Percentiles rank a stretch among this genome's conserved stretches.
Conservation (phyloP, 192 early-diverging fungal species). For the Linnemannia schmuckeri region DNA sequence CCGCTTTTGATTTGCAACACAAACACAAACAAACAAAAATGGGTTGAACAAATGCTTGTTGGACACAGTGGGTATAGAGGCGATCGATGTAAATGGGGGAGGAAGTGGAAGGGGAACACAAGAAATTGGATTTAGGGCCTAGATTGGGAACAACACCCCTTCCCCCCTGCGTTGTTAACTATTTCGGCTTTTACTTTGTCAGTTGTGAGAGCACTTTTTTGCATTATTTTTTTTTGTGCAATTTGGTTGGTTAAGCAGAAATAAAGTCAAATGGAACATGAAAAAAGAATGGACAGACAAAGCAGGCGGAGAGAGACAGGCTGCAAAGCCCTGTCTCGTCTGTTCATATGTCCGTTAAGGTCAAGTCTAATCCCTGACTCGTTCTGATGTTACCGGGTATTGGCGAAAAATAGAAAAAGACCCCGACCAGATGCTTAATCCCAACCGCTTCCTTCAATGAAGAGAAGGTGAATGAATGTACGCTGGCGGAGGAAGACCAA, state of each 20-base stretch:
- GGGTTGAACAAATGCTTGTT: neutral
- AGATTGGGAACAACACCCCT: neutral
- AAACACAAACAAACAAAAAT: neutral
- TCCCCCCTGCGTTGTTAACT: neutral
- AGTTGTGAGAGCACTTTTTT: neutral
- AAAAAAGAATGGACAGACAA: neutral
- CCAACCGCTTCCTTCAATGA: too few species aligned
- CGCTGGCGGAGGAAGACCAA: too few species aligned
- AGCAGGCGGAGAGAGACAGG: neutral
- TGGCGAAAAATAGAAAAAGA: neutral
- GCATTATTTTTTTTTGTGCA: neutral
- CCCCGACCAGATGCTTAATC: neutral
- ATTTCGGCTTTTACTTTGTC: neutral
- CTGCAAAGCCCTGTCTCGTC: neutral
- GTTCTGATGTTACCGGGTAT: neutral
- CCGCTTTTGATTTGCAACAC: neutral
- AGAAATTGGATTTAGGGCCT: neutral
- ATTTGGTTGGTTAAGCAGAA: neutral
- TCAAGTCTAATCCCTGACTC: neutral
- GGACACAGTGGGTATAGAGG: neutral
- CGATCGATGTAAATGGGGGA: neutral
- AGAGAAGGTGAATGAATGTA: too few species aligned
- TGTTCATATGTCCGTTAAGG: neutral
- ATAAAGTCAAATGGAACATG: neutral
- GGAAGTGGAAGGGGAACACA: neutral